A percentile compares a stretch with the other conserved stretches of the same genome.
These are phyloP conservation scores for Verticillium klebahnii DNA, from an alignment of 2,329 filamentous ascomycete genomes.

Conservation along the genomic window DNA sequence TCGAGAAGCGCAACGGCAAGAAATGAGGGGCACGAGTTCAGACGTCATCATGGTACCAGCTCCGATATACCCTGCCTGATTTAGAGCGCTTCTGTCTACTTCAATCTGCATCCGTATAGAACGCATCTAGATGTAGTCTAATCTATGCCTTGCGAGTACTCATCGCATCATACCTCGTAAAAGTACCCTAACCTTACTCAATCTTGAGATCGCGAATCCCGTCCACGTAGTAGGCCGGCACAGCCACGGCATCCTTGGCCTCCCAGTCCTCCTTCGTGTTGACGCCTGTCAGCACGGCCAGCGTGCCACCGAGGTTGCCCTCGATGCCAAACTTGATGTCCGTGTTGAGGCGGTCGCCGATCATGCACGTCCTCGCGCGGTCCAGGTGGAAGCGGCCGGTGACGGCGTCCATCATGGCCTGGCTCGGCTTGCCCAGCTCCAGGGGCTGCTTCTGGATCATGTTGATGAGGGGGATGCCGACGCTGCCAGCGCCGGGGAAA, in stretches of 20 bases:
- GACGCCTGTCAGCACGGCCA: constrained; percentile 89
- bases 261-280: constrained; percentile 80
- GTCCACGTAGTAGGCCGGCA: constrained; percentile 81
- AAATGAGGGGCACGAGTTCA: not conserved
- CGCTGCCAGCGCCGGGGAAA: constrained; percentile 87
- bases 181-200: not conserved
- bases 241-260: constrained; percentile 59
- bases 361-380: constrained; percentile 83
- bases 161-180: constrained; percentile 5
- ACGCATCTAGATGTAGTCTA: constrained; percentile 3
- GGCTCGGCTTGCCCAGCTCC: constrained; percentile 87
- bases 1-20: constrained; percentile 27
- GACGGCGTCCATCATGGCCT: constrained; percentile 99
- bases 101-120: not conserved
- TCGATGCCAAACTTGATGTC: constrained; percentile 95
- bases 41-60: not conserved
- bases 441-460: constrained; percentile 67
- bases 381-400: constrained; percentile 94
- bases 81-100: constrained; percentile 13
- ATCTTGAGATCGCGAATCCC: constrained; percentile 67
- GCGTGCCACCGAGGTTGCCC: constrained; percentile 82
- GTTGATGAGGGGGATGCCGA: constrained; percentile 71
- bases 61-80: not conserved
- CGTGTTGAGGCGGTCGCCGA: constrained; percentile 89
- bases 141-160: not conserved